A percentile compares a stretch with the other conserved stretches of the same genome.
Evolutionary conservation across 2,329 filamentous ascomycete genomes (phyloP).

Genomic region (Incumbomyces lentus): DNA sequence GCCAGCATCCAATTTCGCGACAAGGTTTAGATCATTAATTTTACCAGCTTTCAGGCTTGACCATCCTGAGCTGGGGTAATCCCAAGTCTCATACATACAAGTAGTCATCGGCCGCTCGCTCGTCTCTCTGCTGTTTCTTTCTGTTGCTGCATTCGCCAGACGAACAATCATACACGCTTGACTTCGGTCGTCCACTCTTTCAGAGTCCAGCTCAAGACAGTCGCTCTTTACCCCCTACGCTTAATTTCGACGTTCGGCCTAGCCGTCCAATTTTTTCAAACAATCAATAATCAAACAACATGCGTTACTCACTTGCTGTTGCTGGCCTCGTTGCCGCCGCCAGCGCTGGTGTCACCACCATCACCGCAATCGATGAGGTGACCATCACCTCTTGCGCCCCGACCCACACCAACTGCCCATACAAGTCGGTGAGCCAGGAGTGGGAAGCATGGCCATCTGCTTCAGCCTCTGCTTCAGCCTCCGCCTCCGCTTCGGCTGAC

Average conservation of each 20-base stretch:
- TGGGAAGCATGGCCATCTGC: conserved; percentile 2
- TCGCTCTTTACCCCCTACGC: conserved; percentile 13
- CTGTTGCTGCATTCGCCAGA: conserved; percentile 4
- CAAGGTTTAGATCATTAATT: not conserved
- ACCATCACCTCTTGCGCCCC: conserved; percentile 55
- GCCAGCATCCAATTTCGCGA: conserved; percentile 4
- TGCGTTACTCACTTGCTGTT: conserved; percentile 24
- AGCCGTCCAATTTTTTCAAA: conserved; percentile 8
- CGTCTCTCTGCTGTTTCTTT: not conserved
- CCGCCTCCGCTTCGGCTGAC: not conserved
- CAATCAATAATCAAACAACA: conserved; percentile 13
- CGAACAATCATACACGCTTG: conserved; percentile 8
- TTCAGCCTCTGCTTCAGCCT: not conserved
- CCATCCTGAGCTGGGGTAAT: not conserved
- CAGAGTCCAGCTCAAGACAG: conserved; percentile 17
- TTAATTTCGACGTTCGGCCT: conserved; percentile 8
- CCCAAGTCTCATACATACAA: conserved; percentile 1
- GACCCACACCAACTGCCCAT: conserved; percentile 49
- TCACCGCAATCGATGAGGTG: conserved; percentile 49
- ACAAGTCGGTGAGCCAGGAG: conserved; percentile 10
- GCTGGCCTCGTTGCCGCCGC: conserved; percentile 24
- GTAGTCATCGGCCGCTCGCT: not conserved
- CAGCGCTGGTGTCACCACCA: conserved; percentile 28
- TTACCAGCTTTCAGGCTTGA: conserved; percentile 1
- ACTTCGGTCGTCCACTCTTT: conserved; percentile 23